Conservation (phyloP, 441 rosid genomes). For the Gossypium trilobum region DNA sequence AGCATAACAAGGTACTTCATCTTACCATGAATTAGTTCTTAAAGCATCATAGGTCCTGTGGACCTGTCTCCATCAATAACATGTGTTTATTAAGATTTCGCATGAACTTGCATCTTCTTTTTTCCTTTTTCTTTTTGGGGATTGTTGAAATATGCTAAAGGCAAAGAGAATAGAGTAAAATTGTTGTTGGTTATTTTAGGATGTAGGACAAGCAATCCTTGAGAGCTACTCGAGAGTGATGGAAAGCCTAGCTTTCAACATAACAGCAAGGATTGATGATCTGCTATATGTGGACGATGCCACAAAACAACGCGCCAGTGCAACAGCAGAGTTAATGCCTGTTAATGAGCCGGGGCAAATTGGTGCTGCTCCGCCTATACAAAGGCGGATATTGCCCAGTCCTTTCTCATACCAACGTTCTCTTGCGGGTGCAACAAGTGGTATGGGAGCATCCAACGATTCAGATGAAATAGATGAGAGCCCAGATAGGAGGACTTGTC, state of each 20-base stretch:
- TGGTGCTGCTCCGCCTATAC: slow-evolving; percentile 39
- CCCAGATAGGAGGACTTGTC: slow-evolving; percentile 24
- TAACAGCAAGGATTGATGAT: slow-evolving; percentile 86
- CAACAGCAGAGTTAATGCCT: slow-evolving; percentile 46
- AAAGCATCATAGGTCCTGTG: neutral
- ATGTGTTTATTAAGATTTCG: neutral
- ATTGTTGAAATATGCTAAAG: neutral
- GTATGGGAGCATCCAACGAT: slow-evolving; percentile 46
- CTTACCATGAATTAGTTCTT: neutral
- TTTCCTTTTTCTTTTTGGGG: neutral
- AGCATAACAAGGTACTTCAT: slow-evolving; percentile 64
- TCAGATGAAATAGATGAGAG: slow-evolving; percentile 51
- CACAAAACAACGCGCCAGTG: slow-evolving; percentile 39
- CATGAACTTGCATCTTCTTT: neutral
- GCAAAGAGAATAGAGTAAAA: neutral
- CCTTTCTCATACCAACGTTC: slow-evolving; percentile 52
- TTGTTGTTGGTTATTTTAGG: slow-evolving; percentile 32
- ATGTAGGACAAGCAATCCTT: slow-evolving; percentile 88
- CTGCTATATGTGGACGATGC: slow-evolving; percentile 76
- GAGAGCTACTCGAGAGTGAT: slow-evolving; percentile 93
- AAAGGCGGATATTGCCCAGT: slow-evolving; percentile 51
- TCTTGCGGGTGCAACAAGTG: slow-evolving; percentile 51
- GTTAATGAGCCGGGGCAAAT: slow-evolving; percentile 43
- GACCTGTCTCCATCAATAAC: neutral
- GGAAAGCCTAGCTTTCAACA: slow-evolving; percentile 93